A percentile compares a stretch with the other conserved stretches of the same genome.
phyloP scores from a whole-genome alignment of 129 eudicot species.

The Logfia minima region DNA sequence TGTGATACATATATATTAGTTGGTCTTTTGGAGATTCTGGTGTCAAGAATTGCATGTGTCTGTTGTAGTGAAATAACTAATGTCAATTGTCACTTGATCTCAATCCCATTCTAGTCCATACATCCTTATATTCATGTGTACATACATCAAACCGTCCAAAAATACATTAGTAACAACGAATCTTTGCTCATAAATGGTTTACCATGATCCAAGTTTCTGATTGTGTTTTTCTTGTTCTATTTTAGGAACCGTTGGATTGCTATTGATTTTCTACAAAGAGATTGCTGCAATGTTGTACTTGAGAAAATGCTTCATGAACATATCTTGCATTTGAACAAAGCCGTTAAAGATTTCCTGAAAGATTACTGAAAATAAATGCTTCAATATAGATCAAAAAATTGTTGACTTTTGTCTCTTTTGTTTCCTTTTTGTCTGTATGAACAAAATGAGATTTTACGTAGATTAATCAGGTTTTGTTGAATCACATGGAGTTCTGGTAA shows the following conservation, averaged over 20 bases:
- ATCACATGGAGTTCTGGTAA: slow-evolving; percentile 17
- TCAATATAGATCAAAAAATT: slow-evolving; percentile 13
- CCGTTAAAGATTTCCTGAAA: slow-evolving; percentile 21
- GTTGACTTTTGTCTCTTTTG: not conserved
- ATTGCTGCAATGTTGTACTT: slow-evolving; percentile 11
- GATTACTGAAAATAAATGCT: slow-evolving; percentile 8
- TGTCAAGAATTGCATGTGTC: not conserved
- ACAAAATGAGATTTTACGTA: slow-evolving; percentile 19
- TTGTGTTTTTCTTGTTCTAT: slow-evolving; percentile 18
- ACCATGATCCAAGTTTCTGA: slow-evolving; percentile 6
- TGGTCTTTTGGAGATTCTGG: not conserved
- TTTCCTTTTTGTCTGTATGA: not conserved
- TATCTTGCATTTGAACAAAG: slow-evolving; percentile 22
- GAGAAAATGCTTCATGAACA: slow-evolving; percentile 17
- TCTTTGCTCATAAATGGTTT: not conserved
- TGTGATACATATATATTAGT: too few relatives aligned
- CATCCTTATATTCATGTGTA: not conserved
- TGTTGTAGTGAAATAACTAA: not conserved
- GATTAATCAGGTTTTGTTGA: slow-evolving; percentile 29
- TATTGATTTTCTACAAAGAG: slow-evolving; percentile 15
- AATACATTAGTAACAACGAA: not conserved
- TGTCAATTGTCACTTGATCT: not conserved
- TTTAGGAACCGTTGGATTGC: slow-evolving; percentile 22
- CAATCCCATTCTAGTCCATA: not conserved
- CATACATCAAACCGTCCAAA: not conserved